Evolutionary conservation across 176 grass and related monocot species (phyloP).

Genomic region (Rhynchospora pubera): DNA sequence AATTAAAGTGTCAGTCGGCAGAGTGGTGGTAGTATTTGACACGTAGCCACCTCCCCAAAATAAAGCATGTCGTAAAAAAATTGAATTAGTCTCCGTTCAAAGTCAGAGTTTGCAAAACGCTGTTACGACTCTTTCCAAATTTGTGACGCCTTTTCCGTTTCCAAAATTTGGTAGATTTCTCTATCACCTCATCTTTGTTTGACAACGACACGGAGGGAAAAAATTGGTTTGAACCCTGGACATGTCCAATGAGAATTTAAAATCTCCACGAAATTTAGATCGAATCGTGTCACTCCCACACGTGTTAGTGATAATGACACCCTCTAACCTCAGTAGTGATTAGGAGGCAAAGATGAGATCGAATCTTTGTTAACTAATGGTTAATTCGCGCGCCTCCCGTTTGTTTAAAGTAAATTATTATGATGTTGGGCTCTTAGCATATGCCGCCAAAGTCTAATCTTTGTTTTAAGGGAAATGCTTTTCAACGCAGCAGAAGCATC

Average conservation of each 20-base stretch:
- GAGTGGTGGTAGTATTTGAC: neutral
- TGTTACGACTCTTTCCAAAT: neutral
- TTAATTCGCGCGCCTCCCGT: neutral
- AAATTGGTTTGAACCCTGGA: neutral
- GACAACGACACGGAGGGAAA: neutral
- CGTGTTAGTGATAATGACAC: constrained; percentile 19
- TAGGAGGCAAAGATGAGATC: neutral
- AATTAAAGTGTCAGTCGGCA: neutral
- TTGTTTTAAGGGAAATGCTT: neutral
- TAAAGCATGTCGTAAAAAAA: neutral
- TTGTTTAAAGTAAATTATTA: neutral
- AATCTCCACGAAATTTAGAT: neutral
- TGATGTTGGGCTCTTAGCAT: neutral
- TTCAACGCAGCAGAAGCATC: neutral
- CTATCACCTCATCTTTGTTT: constrained; percentile 2
- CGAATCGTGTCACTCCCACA: neutral
- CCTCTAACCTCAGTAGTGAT: neutral
- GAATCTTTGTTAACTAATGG: neutral
- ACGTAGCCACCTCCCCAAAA: neutral
- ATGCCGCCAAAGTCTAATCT: neutral
- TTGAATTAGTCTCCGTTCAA: neutral
- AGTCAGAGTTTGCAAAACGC: neutral
- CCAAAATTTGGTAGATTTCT: neutral
- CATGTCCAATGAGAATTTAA: neutral
- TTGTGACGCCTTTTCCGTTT: neutral